phyloP scores from a whole-genome alignment of 306 rosid species.

The Begonia loranthoides region DNA sequence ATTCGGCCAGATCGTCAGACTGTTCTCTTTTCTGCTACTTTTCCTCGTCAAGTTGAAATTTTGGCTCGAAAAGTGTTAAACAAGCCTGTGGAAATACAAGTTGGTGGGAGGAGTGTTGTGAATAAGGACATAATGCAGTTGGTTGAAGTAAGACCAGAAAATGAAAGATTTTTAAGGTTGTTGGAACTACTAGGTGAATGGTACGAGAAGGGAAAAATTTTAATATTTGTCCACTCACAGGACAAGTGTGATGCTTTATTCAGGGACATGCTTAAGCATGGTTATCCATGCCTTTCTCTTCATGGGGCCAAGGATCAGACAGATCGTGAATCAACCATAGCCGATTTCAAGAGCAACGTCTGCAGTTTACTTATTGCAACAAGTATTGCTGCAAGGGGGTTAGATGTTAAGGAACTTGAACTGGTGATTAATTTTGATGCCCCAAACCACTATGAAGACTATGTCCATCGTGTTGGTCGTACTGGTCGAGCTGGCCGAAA shows the following conservation, averaged over 20 bases:
- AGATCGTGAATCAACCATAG: constrained; percentile 84
- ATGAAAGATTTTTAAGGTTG: constrained; percentile 69
- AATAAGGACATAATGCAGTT: constrained; percentile 76
- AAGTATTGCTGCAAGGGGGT: constrained; percentile 86
- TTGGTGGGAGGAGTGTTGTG: constrained; percentile 97
- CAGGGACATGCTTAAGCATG: constrained; percentile 61
- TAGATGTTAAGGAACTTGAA: constrained; percentile 94
- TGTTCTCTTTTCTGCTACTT: constrained; percentile 85
- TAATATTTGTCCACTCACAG: constrained; percentile 87
- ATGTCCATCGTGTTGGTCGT: constrained; percentile 93
- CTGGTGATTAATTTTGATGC: constrained; percentile 79
- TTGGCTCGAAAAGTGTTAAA: constrained; percentile 72
- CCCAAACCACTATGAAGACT: constrained; percentile 95
- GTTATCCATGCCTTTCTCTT: constrained; percentile 80
- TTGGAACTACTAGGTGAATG: constrained; percentile 84
- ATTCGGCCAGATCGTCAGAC: constrained; percentile 85
- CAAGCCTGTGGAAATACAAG: constrained; percentile 85
- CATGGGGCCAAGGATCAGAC: constrained; percentile 93
- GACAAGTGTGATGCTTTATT: constrained; percentile 82
- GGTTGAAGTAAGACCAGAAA: constrained; percentile 78
- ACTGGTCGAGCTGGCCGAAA: constrained; percentile 95
- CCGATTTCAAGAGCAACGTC: constrained; percentile 79
- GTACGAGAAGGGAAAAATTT: constrained; percentile 84
- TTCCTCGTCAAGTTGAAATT: constrained; percentile 86
- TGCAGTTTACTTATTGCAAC: constrained; percentile 80